Evolutionary conservation across 2,329 filamentous ascomycete species (phyloP).

Genomic region (Metarhizium brunneum): DNA sequence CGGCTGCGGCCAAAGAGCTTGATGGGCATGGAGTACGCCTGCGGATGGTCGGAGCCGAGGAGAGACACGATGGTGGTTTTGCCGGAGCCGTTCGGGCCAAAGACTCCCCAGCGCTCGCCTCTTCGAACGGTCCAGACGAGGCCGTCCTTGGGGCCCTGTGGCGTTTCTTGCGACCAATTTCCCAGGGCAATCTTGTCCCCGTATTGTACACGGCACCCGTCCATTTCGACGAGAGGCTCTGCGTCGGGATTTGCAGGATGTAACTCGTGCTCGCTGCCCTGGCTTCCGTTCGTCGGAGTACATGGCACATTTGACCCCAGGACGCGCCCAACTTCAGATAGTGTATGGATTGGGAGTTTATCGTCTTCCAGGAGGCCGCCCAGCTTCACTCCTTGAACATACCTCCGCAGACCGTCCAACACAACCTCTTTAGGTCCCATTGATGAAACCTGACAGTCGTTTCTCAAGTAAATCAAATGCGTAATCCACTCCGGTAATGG

Average conservation of each 20-base stretch:
- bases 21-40: slow-evolving; percentile 83
- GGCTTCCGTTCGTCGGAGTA: background rate
- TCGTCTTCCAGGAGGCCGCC: slow-evolving; percentile 36
- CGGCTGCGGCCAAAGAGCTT: slow-evolving; percentile 76
- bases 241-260: slow-evolving; percentile 28
- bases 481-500: slow-evolving; percentile 84
- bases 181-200: slow-evolving; percentile 69
- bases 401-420: slow-evolving; percentile 40
- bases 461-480: slow-evolving; percentile 64
- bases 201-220: slow-evolving; percentile 74
- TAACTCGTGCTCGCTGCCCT: slow-evolving; percentile 11
- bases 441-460: slow-evolving; percentile 53
- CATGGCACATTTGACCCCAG: slow-evolving; percentile 19
- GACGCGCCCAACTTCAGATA: slow-evolving; percentile 40
- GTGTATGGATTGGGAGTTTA: slow-evolving; percentile 35
- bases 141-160: slow-evolving; percentile 45
- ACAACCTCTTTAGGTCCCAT: slow-evolving; percentile 60
- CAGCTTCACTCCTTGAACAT: slow-evolving; percentile 36
- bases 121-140: slow-evolving; percentile 75
- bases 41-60: slow-evolving; percentile 91
- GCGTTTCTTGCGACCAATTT: slow-evolving; percentile 59
- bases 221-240: slow-evolving; percentile 76
- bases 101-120: slow-evolving; percentile 84
- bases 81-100: slow-evolving; percentile 88
- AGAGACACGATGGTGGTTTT: slow-evolving; percentile 92